Percentiles rank a stretch among this genome's conserved stretches.
These are phyloP conservation scores for Radiomyces spectabilis DNA, from an alignment of 192 early-diverging fungal genomes.

Conservation along the genomic window DNA sequence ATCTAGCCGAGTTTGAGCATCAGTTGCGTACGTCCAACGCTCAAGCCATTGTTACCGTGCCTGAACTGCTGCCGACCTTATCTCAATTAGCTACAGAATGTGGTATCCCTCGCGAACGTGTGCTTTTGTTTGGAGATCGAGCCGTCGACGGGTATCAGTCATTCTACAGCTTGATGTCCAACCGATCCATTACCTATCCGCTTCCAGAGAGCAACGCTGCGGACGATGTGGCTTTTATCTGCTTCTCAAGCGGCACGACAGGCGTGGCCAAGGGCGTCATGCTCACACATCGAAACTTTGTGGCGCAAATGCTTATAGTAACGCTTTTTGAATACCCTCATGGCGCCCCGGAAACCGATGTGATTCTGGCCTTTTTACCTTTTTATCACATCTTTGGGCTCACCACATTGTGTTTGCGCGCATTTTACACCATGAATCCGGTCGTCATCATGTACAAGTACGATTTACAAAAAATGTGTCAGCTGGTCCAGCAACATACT, in stretches of 20 bases:
- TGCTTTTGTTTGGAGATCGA: constrained; percentile 41
- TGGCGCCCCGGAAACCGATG: constrained; percentile 1
- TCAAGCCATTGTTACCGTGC: constrained; percentile 52
- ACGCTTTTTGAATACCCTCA: constrained; percentile 32
- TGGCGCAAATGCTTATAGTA: constrained; percentile 63
- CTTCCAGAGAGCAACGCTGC: constrained; percentile 15
- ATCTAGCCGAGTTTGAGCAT: constrained; percentile 26
- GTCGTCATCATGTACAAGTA: constrained; percentile 77
- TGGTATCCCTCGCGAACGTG: constrained; percentile 24
- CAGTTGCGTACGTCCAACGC: constrained; percentile 70
- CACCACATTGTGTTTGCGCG: constrained; percentile 38
- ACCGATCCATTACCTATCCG: constrained; percentile 12
- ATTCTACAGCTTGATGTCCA: constrained; percentile 18
- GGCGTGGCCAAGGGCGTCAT: constrained; percentile 67
- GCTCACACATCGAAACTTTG: constrained; percentile 42
- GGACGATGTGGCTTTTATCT: constrained; percentile 11
- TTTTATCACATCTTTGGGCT: constrained; percentile 73
- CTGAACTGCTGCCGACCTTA: constrained; percentile 18
- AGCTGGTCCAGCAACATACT: constrained; percentile 59
- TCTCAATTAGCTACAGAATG: constrained; percentile 25
- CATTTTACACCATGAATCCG: constrained; percentile 39
- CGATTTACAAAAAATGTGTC: constrained; percentile 53
- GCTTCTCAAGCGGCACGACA: constrained; percentile 35
- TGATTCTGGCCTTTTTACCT: constrained; percentile 54
- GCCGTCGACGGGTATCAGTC: constrained; percentile 23